Conservation (phyloP, 805 yeast genomes). For the Saccharomycopsis oosterbeekiorum region DNA sequence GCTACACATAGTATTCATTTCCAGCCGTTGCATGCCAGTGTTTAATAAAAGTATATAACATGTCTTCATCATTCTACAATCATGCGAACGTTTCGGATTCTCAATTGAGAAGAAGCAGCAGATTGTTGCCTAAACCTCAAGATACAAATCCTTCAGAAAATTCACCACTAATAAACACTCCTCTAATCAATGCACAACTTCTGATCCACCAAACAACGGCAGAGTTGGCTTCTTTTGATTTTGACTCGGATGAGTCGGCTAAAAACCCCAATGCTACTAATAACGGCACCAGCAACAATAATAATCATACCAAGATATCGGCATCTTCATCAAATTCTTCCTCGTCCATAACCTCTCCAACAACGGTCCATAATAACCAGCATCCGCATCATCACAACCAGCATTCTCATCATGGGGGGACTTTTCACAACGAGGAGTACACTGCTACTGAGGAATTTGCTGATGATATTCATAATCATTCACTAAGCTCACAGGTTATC, state of each 20-base stretch:
- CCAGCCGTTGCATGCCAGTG: too few species aligned
- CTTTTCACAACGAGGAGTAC: background rate
- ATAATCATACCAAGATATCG: background rate
- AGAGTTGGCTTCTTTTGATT: conserved; percentile 15
- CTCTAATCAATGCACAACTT: conserved; percentile 14
- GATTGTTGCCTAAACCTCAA: background rate
- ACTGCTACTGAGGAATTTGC: background rate
- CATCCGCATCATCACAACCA: background rate
- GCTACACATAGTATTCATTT: too few species aligned
- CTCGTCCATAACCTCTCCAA: background rate
- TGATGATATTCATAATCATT: conserved; percentile 1
- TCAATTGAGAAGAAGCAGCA: conserved; percentile 1
- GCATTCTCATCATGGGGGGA: background rate
- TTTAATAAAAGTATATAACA: background rate
- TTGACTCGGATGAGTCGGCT: conserved; percentile 2
- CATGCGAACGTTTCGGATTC: background rate
- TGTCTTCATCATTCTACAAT: background rate
- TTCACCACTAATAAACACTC: background rate
- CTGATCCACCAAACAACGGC: conserved; percentile 17
- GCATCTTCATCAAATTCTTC: background rate
- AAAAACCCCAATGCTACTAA: background rate
- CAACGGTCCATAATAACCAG: background rate
- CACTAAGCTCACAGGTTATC: background rate
- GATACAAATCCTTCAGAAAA: background rate
- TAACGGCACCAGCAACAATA: background rate